These are phyloP conservation scores for Pseudopithomyces chartarum DNA, from an alignment of 2,329 filamentous ascomycete genomes.

Conservation along the genomic window DNA sequence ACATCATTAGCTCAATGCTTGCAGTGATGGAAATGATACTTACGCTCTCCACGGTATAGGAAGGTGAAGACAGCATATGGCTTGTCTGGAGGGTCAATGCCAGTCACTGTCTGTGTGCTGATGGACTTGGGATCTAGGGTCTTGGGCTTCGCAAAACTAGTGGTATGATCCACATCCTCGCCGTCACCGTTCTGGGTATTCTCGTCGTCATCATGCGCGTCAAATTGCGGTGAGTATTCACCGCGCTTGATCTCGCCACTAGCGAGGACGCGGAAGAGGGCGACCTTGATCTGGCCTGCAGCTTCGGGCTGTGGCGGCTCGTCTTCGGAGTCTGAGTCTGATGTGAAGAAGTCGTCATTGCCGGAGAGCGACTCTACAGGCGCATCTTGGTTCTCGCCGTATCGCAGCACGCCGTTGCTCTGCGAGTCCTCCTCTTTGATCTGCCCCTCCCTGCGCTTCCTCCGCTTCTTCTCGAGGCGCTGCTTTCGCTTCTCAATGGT, in stretches of 20 bases:
- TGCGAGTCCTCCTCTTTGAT: slow-evolving; percentile 53
- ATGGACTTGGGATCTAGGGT: slow-evolving; percentile 95
- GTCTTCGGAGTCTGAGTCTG: slow-evolving; percentile 74
- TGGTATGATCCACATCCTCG: slow-evolving; percentile 93
- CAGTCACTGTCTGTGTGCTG: slow-evolving; percentile 98
- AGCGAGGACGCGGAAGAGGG: slow-evolving; percentile 91
- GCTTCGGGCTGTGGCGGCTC: slow-evolving; percentile 89
- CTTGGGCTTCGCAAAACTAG: slow-evolving; percentile 96
- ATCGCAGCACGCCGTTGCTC: slow-evolving; percentile 70
- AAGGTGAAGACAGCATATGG: slow-evolving; percentile 98
- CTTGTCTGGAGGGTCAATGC: slow-evolving; percentile 93
- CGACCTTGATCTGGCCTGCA: slow-evolving; percentile 96
- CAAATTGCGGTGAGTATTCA: slow-evolving; percentile 97
- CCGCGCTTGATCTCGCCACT: slow-evolving; percentile 97
- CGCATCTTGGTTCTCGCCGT: slow-evolving; percentile 75
- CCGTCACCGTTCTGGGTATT: slow-evolving; percentile 60
- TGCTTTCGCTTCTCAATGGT: slow-evolving; percentile 69
- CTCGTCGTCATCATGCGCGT: slow-evolving; percentile 94
- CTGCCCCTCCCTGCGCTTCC: slow-evolving; percentile 69
- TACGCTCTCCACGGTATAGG: slow-evolving; percentile 93
- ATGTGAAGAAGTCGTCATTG: slow-evolving; percentile 67
- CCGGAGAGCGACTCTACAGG: slow-evolving; percentile 75
- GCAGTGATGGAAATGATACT: slow-evolving; percentile 48
- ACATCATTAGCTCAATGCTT: slow-evolving; percentile 14
- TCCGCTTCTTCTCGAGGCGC: slow-evolving; percentile 81